Evolutionary conservation across 768 basidiomycete species (phyloP), one percentile per base, ranked within the genome.

Genomic region (Tricholoma furcatifolium): DNA sequence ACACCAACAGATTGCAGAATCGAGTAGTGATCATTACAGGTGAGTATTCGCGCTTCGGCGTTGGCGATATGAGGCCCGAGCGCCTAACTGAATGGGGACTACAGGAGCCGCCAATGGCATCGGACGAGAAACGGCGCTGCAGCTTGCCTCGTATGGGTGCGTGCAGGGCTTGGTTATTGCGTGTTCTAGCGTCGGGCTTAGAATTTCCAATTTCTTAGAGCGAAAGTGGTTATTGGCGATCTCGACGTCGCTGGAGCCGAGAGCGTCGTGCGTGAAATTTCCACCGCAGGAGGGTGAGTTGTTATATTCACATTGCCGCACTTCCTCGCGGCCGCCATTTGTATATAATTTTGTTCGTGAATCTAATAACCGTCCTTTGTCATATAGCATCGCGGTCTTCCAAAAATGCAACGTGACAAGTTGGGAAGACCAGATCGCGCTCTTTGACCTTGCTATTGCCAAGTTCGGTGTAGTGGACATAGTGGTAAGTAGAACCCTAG

Each of bases 21-120:
- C 76, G 77, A 50, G 77, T 79, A 6, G 76, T 81, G 7, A 50
- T 83, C 18, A 78, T 83, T 35, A 83, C 81, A 47, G 81, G 81
- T 79, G 38, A 10, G 50, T 45, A 30, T 47, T n/a, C 4, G 7
- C 27, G 18, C 23, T 31, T 21, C 24, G 15, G 15, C 24, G 7
- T 4, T 15, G 18, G 7, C 11, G 21, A 32, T 35, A 20, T 27
- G 27, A 27, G 27, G 4, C 27, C 4, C 27, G 7, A 27, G 27
- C 27, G 27, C 17, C 23, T 41, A 23, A 45, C 24, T 51, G 1
- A 43, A 35, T 18, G 8, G 41, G 12, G 48, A 45, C 17, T 38
- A 7, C 47, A 80, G 78, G 79, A 53, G 78, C 74, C 44, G 77
- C 74, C 5, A 76, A 76, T 62, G 81, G 81, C 2, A 81, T 84